Percentiles rank a stretch among this genome's conserved stretches.
Evolutionary conservation across 2,329 filamentous ascomycete species (phyloP).

Genomic region (Exophiala lecanii-corni): DNA sequence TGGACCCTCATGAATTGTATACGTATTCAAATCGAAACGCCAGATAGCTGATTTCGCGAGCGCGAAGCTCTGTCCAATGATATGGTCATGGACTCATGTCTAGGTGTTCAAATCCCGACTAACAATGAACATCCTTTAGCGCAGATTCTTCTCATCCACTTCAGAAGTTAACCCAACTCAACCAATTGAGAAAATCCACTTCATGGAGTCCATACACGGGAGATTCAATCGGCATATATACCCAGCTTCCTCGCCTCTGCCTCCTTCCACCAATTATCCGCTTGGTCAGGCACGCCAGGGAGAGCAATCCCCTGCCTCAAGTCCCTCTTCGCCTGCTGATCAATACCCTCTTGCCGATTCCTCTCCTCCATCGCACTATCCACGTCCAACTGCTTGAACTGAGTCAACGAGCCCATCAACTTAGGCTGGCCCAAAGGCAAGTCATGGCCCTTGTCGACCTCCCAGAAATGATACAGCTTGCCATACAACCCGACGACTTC

Average conservation of each 20-base stretch:
- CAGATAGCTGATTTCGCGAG: too few relatives aligned
- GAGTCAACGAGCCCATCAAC: conserved; percentile 58
- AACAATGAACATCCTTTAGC: too few relatives aligned
- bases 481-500: conserved; percentile 71
- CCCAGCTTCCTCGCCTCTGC: conserved; percentile 16
- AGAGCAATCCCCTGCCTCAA: conserved; percentile 49
- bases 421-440: conserved; percentile 58
- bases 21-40: too few relatives aligned
- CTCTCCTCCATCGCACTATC: conserved; percentile 44
- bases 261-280: conserved; percentile 46
- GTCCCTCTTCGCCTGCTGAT: conserved; percentile 50
- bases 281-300: conserved; percentile 40
- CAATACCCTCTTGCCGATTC: conserved; percentile 51
- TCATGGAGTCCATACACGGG: too few relatives aligned
- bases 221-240: conserved; percentile 16
- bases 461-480: conserved; percentile 83
- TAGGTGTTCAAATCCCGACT: too few relatives aligned
- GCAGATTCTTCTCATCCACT: background rate
- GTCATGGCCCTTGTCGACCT: conserved; percentile 58
- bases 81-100: too few relatives aligned
- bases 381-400: conserved; percentile 28
- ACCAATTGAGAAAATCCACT: too few relatives aligned
- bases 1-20: too few relatives aligned
- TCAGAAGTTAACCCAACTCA: background rate
- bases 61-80: too few relatives aligned